phyloP scores from a whole-genome alignment of 2,329 filamentous ascomycete species.

The Seiridium unicorne region DNA sequence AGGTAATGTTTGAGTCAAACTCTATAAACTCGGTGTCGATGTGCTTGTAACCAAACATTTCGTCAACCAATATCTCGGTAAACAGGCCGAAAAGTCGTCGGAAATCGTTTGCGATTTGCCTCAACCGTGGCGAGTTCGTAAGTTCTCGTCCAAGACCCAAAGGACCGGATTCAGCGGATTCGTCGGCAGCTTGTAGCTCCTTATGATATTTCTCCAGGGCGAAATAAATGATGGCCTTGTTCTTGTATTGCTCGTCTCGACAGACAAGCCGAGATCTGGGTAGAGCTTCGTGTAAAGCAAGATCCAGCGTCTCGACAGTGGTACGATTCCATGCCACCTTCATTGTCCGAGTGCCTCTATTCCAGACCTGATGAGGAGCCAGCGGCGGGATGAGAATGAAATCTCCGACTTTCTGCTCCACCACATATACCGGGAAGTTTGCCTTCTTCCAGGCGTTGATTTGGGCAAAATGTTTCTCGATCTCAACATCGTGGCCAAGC shows the following conservation, averaged over 20 bases:
- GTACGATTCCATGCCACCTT: conserved; percentile 98
- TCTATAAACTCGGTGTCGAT: conserved; percentile 71
- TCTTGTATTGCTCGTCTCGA: conserved; percentile 97
- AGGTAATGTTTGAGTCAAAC: conserved; percentile 90
- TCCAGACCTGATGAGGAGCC: conserved; percentile 97
- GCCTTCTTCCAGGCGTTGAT: conserved; percentile 94
- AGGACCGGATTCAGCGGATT: conserved; percentile 43
- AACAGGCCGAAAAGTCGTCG: conserved; percentile 76
- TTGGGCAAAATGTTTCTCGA: conserved; percentile 95
- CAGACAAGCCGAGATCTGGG: conserved; percentile 89
- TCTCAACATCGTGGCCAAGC: conserved; percentile 92
- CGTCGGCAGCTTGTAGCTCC: conserved; percentile 55
- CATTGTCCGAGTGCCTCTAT: conserved; percentile 90
- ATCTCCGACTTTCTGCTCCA: conserved; percentile 87
- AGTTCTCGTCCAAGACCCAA: conserved; percentile 46
- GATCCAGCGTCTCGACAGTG: conserved; percentile 83
- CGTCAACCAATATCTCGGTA: conserved; percentile 75
- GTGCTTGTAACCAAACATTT: conserved; percentile 77
- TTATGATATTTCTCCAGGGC: conserved; percentile 76
- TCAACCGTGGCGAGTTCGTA: conserved; percentile 47
- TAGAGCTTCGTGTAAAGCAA: conserved; percentile 83
- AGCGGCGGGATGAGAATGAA: conserved; percentile 91
- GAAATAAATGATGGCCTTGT: conserved; percentile 92
- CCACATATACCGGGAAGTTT: conserved; percentile 87
- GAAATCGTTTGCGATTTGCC: conserved; percentile 80